phyloP scores from a whole-genome alignment of 352 stramenopile species.

The Phytopythium helicoides region DNA sequence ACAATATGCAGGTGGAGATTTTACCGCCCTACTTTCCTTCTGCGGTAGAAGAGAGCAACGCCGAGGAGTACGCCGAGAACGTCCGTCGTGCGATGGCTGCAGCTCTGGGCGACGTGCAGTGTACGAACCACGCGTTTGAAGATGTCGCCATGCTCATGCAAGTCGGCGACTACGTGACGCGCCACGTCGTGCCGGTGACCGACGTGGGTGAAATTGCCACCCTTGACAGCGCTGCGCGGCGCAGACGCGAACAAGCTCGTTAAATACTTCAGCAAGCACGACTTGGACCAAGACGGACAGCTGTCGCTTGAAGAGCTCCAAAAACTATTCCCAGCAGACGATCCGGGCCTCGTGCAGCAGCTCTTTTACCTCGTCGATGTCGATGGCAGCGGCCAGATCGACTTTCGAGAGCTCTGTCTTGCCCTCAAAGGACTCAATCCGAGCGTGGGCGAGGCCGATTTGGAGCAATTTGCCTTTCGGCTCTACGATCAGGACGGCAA shows the following conservation, averaged over 20 bases:
- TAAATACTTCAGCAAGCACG: conserved; percentile 49
- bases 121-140: conserved; percentile 75
- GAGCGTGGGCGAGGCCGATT: conserved; percentile 25
- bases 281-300: conserved; percentile 58
- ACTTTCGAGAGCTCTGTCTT: conserved; percentile 73
- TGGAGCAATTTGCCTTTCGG: conserved; percentile 57
- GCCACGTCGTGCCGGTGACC: conserved; percentile 59
- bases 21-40: conserved; percentile 52
- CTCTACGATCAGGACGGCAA: conserved; percentile 69
- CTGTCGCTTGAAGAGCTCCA: conserved; percentile 68
- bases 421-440: conserved; percentile 52
- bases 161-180: conserved; percentile 48
- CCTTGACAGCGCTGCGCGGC: conserved; percentile 40
- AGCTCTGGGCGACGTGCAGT: conserved; percentile 34
- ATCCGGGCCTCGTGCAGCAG: conserved; percentile 44
- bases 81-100: conserved; percentile 58
- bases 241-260: conserved; percentile 51
- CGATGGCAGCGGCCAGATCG: conserved; percentile 60
- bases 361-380: conserved; percentile 60
- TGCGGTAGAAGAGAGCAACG: conserved; percentile 30
- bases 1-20: conserved; percentile 56
- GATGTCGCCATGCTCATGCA: conserved; percentile 63
- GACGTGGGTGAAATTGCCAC: conserved; percentile 50
- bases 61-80: conserved; percentile 55
- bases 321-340: conserved; percentile 42